Evolutionary conservation across 371 early-diverging fungal species (phyloP).

Genomic region (Lichtheimia corymbifera): DNA sequence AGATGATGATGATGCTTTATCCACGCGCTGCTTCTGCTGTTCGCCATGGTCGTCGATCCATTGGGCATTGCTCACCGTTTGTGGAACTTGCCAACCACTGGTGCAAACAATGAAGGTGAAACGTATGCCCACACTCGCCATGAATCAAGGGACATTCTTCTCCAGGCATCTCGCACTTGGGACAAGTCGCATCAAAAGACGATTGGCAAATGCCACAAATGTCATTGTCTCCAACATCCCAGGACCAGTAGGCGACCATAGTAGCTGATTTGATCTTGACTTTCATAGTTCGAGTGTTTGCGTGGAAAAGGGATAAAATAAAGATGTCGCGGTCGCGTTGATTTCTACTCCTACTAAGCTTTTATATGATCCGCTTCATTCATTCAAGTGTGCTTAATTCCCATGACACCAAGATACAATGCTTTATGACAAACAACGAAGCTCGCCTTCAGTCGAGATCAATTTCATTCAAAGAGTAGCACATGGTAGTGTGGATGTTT

Average conservation of each 20-base stretch:
- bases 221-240: slow-evolving; percentile 39
- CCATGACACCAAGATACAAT: no score
- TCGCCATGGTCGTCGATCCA: slow-evolving; percentile 83
- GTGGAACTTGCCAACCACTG: slow-evolving; percentile 77
- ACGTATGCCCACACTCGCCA: slow-evolving; percentile 87
- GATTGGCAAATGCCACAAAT: slow-evolving; percentile 88
- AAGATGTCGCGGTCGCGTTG: not conserved
- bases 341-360: no score
- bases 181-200: slow-evolving; percentile 81
- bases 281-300: slow-evolving; percentile 29
- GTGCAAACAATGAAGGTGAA: slow-evolving; percentile 88
- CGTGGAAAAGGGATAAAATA: slow-evolving; percentile 3
- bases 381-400: no score
- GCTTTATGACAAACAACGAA: no score
- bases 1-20: slow-evolving; percentile 1
- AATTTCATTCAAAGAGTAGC: no score
- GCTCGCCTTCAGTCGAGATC: no score
- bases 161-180: slow-evolving; percentile 82
- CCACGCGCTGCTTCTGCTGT: slow-evolving; percentile 28
- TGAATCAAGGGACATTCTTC: slow-evolving; percentile 86
- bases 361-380: no score
- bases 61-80: slow-evolving; percentile 76
- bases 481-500: no score
- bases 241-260: slow-evolving; percentile 42
- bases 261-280: slow-evolving; percentile 37